These are phyloP conservation scores for Penstemon newberryi DNA, from an alignment of 257 asterid genomes.

Conservation along the genomic window DNA sequence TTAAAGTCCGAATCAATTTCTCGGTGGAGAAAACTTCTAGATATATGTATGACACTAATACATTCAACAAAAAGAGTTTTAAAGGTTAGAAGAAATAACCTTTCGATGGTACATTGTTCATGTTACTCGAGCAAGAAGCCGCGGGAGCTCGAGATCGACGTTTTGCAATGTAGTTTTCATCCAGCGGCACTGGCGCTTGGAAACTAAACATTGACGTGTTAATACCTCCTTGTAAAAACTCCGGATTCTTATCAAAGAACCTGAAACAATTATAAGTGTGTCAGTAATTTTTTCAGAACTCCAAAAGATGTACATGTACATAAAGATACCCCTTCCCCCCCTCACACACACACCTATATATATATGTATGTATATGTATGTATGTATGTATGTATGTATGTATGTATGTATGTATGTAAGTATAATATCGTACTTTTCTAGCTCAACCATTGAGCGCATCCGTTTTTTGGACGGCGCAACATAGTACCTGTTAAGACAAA, in stretches of 20 bases:
- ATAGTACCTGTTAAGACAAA: constrained; percentile 25
- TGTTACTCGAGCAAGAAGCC: constrained; percentile 15
- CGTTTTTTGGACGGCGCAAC: constrained; percentile 24
- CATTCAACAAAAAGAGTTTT: background rate
- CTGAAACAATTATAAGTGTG: constrained; percentile 32
- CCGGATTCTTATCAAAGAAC: constrained; percentile 56
- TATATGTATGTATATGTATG: background rate
- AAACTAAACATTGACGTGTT: constrained; percentile 53
- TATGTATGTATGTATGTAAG: background rate
- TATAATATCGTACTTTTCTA: constrained; percentile 5
- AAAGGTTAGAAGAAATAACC: constrained; percentile 18
- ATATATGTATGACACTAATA: too few species aligned
- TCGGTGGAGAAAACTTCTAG: too few species aligned
- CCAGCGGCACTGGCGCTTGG: constrained; percentile 62
- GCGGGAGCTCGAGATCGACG: constrained; percentile 35
- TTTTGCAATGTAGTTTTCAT: constrained; percentile 53
- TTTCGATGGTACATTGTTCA: constrained; percentile 10
- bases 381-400: too few species aligned
- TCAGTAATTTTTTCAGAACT: background rate
- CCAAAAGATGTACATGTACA: background rate
- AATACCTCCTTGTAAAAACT: constrained; percentile 42
- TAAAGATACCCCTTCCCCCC: too few species aligned
- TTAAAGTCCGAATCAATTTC: too few species aligned
- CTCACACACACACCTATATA: too few species aligned
- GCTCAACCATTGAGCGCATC: constrained; percentile 24